phyloP scores from a whole-genome alignment of 2,329 filamentous ascomycete genomes.

The Scorias spongiosa region DNA sequence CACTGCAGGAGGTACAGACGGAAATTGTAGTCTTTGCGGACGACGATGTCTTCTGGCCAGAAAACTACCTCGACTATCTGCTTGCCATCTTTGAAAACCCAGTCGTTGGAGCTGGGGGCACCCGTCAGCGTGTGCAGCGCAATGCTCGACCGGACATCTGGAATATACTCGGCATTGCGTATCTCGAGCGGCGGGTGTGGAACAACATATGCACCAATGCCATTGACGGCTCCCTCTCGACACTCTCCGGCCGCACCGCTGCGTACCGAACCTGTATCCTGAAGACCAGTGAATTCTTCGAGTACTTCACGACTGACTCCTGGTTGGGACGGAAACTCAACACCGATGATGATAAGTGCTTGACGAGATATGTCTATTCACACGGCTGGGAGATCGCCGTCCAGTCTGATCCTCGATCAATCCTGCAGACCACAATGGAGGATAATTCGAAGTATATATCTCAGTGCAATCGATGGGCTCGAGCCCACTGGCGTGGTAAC shows the following conservation, averaged over 20 bases:
- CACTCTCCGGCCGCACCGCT: slow-evolving; percentile 42
- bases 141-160: slow-evolving; percentile 18
- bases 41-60: slow-evolving; percentile 22
- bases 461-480: slow-evolving; percentile 42
- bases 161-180: slow-evolving; percentile 44
- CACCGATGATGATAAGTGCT: slow-evolving; percentile 47
- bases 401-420: slow-evolving; percentile 34
- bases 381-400: slow-evolving; percentile 39
- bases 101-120: slow-evolving; percentile 39
- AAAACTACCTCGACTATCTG: slow-evolving; percentile 16
- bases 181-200: slow-evolving; percentile 48
- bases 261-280: slow-evolving; percentile 38
- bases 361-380: slow-evolving; percentile 38
- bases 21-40: slow-evolving; percentile 19
- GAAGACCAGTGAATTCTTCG: slow-evolving; percentile 26
- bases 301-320: slow-evolving; percentile 33
- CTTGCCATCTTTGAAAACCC: slow-evolving; percentile 28
- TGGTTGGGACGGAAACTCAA: slow-evolving; percentile 37
- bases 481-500: slow-evolving; percentile 45
- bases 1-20: slow-evolving; percentile 15
- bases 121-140: slow-evolving; percentile 39
- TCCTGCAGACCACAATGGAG: slow-evolving; percentile 40
- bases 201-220: slow-evolving; percentile 41
- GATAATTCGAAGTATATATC: slow-evolving; percentile 33
- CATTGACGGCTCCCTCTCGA: slow-evolving; percentile 44